Conservation (phyloP, 2,329 filamentous ascomycete genomes). For the Alternaria alternata region DNA sequence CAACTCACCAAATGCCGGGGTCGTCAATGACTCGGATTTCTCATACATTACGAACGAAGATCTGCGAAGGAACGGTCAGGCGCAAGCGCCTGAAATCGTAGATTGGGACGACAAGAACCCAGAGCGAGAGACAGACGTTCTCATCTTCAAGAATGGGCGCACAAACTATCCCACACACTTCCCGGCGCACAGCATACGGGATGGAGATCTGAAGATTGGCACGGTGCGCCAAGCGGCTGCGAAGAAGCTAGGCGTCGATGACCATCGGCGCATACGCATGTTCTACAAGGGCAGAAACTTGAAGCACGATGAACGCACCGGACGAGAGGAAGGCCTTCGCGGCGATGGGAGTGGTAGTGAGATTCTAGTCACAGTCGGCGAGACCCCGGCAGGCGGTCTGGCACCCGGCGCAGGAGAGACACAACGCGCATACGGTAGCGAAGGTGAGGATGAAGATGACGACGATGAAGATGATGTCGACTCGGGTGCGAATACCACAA, state of each 20-base stretch:
- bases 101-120: conserved; percentile 52
- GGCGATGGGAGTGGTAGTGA: conserved; percentile 67
- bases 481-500: conserved; percentile 35
- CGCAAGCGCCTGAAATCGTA: conserved; percentile 51
- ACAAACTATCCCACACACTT: conserved; percentile 75
- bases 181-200: conserved; percentile 76
- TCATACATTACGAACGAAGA: conserved; percentile 85
- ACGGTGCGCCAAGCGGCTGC: conserved; percentile 74
- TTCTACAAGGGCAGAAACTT: conserved; percentile 77
- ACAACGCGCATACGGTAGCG: conserved; percentile 34
- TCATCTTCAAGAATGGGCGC: conserved; percentile 73
- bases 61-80: conserved; percentile 58
- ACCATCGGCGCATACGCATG: conserved; percentile 68
- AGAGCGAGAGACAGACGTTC: conserved; percentile 70
- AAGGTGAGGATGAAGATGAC: conserved; percentile 53
- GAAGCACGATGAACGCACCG: conserved; percentile 67
- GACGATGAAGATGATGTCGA: conserved; percentile 41
- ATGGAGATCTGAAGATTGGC: conserved; percentile 72
- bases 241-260: conserved; percentile 69
- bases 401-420: conserved; percentile 49
- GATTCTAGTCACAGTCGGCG: conserved; percentile 66
- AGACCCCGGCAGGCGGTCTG: conserved; percentile 54
- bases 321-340: conserved; percentile 66
- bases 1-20: conserved; percentile 52
- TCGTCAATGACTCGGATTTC: conserved; percentile 79